Percentiles rank a stretch among this genome's conserved stretches.
phyloP scores from a whole-genome alignment of 2,329 filamentous ascomycete genomes.

The Colletotrichum sidae region DNA sequence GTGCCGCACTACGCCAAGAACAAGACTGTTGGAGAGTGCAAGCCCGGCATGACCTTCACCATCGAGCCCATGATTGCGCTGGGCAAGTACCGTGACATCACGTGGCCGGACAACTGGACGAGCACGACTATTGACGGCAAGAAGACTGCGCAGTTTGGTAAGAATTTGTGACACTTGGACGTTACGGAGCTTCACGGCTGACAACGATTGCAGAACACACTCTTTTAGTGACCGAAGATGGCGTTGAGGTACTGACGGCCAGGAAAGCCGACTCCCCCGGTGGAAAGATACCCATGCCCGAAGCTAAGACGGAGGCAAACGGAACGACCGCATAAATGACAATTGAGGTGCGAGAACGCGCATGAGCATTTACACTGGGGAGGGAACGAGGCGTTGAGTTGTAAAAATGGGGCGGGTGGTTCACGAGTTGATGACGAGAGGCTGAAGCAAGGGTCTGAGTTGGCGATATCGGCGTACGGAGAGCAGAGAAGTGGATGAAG shows the following conservation, averaged over 20 bases:
- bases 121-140: conserved; percentile 92
- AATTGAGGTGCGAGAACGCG: background rate
- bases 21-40: conserved; percentile 93
- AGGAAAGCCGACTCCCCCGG: conserved; percentile 79
- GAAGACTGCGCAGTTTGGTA: conserved; percentile 91
- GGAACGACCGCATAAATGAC: conserved; percentile 27
- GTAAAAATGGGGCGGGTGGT: background rate
- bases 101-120: conserved; percentile 99
- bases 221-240: conserved; percentile 83
- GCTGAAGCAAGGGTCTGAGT: background rate
- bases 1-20: conserved; percentile 99
- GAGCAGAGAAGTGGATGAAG: background rate
- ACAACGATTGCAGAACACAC: conserved; percentile 73
- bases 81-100: conserved; percentile 91
- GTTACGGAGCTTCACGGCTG: conserved; percentile 49
- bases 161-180: conserved; percentile 42
- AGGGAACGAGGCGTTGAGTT: conserved; percentile 18
- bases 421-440: conserved; percentile 1
- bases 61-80: conserved; percentile 99
- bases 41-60: conserved; percentile 98
- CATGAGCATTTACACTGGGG: conserved; percentile 16
- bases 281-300: conserved; percentile 73
- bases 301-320: conserved; percentile 32
- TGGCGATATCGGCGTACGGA: background rate
- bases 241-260: conserved; percentile 84